phyloP scores from a whole-genome alignment of 2,329 filamentous ascomycete species.

The Chrysoporthe puriensis region DNA sequence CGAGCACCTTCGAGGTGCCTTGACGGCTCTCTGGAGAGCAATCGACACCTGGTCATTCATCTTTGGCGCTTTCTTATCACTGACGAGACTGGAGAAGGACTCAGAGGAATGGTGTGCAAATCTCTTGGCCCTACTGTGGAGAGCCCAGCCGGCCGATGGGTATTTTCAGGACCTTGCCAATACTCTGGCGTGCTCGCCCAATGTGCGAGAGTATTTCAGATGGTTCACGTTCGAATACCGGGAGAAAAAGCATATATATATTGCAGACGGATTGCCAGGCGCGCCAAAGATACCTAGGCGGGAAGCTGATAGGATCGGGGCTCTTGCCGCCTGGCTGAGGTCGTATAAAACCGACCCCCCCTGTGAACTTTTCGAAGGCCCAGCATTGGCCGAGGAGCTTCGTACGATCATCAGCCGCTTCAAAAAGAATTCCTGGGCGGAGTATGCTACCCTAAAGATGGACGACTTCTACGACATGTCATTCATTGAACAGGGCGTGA shows the following conservation, averaged over 20 bases:
- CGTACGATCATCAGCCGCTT: background rate
- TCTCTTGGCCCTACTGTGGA: background rate
- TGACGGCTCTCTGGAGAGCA: background rate
- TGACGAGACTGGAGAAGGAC: background rate
- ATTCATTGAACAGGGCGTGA: background rate
- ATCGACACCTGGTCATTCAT: background rate
- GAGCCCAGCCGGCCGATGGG: too few species aligned
- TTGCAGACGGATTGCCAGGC: background rate
- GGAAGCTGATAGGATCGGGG: background rate
- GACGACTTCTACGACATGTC: background rate
- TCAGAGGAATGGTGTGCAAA: background rate
- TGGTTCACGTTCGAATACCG: background rate
- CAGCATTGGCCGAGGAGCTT: background rate
- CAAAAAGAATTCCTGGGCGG: background rate
- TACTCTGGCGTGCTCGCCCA: background rate
- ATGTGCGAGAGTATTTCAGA: background rate
- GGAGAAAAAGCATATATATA: background rate
- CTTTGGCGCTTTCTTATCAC: accelerated
- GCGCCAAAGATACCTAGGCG: background rate
- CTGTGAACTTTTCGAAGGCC: background rate
- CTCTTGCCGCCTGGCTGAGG: background rate
- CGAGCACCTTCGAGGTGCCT: background rate
- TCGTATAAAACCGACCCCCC: too few species aligned
- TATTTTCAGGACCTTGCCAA: background rate
- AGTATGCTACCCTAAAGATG: background rate